Evolutionary conservation across 2,329 filamentous ascomycete genomes (phyloP).

Genomic region (Albifimbria verrucaria): DNA sequence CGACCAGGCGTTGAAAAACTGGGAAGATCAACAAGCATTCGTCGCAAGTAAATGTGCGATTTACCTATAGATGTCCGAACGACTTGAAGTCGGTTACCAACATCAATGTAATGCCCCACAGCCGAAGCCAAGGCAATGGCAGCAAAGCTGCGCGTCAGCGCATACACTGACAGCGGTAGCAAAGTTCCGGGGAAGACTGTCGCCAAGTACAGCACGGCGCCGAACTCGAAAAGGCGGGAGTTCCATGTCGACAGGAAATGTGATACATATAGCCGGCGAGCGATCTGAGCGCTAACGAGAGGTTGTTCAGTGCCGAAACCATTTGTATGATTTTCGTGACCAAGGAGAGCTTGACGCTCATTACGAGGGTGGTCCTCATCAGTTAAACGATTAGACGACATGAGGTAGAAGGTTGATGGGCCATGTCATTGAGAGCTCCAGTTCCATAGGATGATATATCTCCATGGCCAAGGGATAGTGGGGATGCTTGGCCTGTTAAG

Average conservation of each 20-base stretch:
- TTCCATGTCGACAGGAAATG: constrained; percentile 64
- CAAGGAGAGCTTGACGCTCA: too few species aligned
- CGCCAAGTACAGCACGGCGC: constrained; percentile 56
- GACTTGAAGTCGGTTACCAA: constrained; percentile 43
- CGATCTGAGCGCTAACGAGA: too few species aligned
- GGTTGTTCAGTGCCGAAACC: too few species aligned
- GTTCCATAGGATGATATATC: too few species aligned
- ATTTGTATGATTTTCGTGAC: too few species aligned
- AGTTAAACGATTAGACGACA: too few species aligned
- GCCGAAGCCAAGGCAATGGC: constrained; percentile 57
- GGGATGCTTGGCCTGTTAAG: too few species aligned
- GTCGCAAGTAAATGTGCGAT: background rate
- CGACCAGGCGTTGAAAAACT: constrained; percentile 38
- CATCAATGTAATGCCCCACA: constrained; percentile 59
- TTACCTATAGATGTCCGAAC: constrained; percentile 47
- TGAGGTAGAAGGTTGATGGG: too few species aligned
- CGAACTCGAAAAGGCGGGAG: constrained; percentile 62
- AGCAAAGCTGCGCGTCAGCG: constrained; percentile 54
- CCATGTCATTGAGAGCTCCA: too few species aligned
- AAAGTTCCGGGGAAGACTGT: constrained; percentile 56
- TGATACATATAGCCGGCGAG: constrained; percentile 48
- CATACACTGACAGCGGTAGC: constrained; percentile 67
- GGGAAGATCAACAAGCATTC: background rate
- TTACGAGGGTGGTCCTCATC: too few species aligned
- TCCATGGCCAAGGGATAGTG: too few species aligned